phyloP scores from a whole-genome alignment of 345 rosid genomes.

The Camelina sativa region DNA sequence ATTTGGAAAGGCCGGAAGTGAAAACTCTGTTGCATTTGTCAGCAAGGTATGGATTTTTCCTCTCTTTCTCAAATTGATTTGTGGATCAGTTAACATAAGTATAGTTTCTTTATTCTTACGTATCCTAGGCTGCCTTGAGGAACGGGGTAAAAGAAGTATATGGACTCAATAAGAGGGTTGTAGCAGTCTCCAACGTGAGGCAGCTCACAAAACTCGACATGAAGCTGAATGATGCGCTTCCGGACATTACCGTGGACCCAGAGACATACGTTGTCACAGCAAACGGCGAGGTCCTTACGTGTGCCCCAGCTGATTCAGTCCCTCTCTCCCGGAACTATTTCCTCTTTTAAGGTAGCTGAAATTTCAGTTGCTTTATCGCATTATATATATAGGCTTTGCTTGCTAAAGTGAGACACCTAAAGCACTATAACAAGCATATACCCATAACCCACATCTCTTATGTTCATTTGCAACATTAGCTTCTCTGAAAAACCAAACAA shows the following conservation, averaged over 20 bases:
- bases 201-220: slow-evolving; percentile 81
- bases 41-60: slow-evolving; percentile 67
- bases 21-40: slow-evolving; percentile 84
- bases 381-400: neutral
- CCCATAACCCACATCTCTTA: neutral
- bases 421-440: slow-evolving; percentile 1
- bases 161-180: slow-evolving; percentile 75
- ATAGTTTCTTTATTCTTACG: slow-evolving; percentile 11
- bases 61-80: neutral
- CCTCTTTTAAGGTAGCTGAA: slow-evolving; percentile 56
- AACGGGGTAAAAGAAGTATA: slow-evolving; percentile 62
- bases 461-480: slow-evolving; percentile 2
- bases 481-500: slow-evolving; percentile 4
- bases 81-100: neutral
- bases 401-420: neutral
- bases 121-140: slow-evolving; percentile 63
- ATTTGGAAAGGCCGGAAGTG: slow-evolving; percentile 87
- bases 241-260: slow-evolving; percentile 77
- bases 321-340: slow-evolving; percentile 92
- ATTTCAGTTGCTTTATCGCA: neutral
- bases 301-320: slow-evolving; percentile 70
- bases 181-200: slow-evolving; percentile 74
- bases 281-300: slow-evolving; percentile 62
- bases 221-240: slow-evolving; percentile 89
- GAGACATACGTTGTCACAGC: slow-evolving; percentile 82